Percentiles rank a stretch among this genome's conserved stretches.
Conservation (phyloP, 768 basidiomycete species). For the Lactarius evosmus region DNA sequence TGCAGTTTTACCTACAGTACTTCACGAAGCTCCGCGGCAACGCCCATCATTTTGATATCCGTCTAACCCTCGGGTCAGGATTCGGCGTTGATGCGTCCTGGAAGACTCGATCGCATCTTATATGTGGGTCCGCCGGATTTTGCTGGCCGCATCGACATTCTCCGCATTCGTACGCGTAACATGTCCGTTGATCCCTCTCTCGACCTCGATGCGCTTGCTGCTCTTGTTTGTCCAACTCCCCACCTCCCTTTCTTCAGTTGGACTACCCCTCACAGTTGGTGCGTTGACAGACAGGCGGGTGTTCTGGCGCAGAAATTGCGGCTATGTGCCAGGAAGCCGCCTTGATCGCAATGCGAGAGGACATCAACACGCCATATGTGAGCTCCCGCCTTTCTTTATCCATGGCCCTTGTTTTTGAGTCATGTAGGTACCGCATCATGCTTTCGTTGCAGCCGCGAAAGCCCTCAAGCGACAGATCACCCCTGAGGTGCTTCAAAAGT, state of each 20-base stretch:
- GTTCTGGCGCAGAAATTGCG: slow-evolving; percentile 92
- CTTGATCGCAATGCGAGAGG: slow-evolving; percentile 81
- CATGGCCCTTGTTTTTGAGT: neutral
- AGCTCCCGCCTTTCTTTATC: slow-evolving; percentile 32
- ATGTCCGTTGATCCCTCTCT: slow-evolving; percentile 80
- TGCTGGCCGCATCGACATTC: slow-evolving; percentile 76
- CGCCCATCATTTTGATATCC: neutral
- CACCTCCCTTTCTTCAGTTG: slow-evolving; percentile 3
- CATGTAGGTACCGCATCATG: slow-evolving; percentile 64
- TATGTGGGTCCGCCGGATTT: slow-evolving; percentile 93
- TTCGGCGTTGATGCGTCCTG: slow-evolving; percentile 90
- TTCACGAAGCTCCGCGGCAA: neutral
- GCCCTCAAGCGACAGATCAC: slow-evolving; percentile 82
- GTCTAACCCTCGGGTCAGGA: slow-evolving; percentile 52
- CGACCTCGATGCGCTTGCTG: slow-evolving; percentile 63
- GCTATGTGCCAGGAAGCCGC: slow-evolving; percentile 97
- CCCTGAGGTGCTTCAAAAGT: slow-evolving; percentile 66
- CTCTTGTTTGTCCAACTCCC: slow-evolving; percentile 48
- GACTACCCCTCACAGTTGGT: neutral
- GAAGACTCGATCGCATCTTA: slow-evolving; percentile 88
- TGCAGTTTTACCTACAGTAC: slow-evolving; percentile 46
- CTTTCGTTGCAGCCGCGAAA: slow-evolving; percentile 71
- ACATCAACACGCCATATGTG: slow-evolving; percentile 76
- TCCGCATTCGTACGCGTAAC: slow-evolving; percentile 66
- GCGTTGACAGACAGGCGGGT: slow-evolving; percentile 82